A percentile compares a stretch with the other conserved stretches of the same genome.
phyloP scores from a whole-genome alignment of 2,329 filamentous ascomycete species.

The Fusarium keratoplasticum region DNA sequence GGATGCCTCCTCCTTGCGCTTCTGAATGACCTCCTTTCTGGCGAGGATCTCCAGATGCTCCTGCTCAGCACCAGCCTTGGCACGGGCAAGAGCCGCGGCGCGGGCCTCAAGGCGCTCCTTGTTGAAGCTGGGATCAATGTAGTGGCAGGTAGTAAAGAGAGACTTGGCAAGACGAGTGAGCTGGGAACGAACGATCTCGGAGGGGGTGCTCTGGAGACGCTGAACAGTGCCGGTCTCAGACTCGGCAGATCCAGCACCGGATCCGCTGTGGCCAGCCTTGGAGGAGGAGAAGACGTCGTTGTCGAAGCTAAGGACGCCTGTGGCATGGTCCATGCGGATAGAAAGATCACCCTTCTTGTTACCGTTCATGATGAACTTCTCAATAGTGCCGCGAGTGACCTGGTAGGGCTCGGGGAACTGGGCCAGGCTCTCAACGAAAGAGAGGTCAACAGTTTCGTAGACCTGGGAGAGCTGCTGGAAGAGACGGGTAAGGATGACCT shows the following conservation, averaged over 20 bases:
- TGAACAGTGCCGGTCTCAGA: conserved; percentile 86
- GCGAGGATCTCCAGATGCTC: conserved; percentile 88
- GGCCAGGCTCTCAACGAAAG: conserved; percentile 92
- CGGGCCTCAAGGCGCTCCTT: conserved; percentile 83
- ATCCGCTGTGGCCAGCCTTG: conserved; percentile 89
- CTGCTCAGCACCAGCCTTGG: conserved; percentile 88
- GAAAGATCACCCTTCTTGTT: conserved; percentile 99
- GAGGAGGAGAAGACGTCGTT: conserved; percentile 98
- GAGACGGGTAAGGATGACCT: conserved; percentile 96
- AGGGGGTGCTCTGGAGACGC: conserved; percentile 95
- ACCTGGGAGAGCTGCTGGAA: conserved; percentile 99
- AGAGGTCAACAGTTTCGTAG: conserved; percentile 96
- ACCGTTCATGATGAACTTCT: conserved; percentile 99
- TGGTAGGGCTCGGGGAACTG: conserved; percentile 98
- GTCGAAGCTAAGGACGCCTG: conserved; percentile 95
- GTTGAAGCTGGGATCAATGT: conserved; percentile 91
- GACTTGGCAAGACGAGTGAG: conserved; percentile 91
- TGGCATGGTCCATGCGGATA: conserved; percentile 95
- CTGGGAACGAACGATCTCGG: conserved; percentile 96
- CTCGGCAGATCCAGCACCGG: conserved; percentile 87
- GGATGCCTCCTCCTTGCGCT: conserved; percentile 96
- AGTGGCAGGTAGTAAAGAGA: conserved; percentile 93
- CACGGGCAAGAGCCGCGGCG: conserved; percentile 81
- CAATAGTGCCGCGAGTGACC: conserved; percentile 88
- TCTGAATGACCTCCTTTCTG: conserved; percentile 91